Conservation (phyloP, 331 rosid genomes). For the Dryas integrifolia region DNA sequence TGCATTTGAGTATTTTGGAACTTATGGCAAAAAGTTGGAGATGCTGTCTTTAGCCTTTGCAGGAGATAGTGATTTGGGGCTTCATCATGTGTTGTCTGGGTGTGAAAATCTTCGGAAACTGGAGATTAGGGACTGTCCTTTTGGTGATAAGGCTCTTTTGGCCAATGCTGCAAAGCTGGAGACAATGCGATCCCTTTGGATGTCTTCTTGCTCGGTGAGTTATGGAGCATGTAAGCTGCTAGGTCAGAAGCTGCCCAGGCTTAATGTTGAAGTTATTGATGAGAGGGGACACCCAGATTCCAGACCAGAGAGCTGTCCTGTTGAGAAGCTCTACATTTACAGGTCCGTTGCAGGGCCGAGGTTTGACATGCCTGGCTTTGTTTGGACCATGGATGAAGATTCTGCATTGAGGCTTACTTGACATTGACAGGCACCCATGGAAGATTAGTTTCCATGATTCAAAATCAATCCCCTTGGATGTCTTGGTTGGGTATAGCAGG, state of each 20-base stretch:
- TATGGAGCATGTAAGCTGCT: slow-evolving; percentile 88
- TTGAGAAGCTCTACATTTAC: slow-evolving; percentile 83
- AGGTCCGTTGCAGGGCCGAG: slow-evolving; percentile 73
- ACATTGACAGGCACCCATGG: slow-evolving; percentile 17
- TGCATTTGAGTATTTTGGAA: slow-evolving; percentile 73
- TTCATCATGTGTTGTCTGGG: slow-evolving; percentile 78
- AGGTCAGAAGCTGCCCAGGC: slow-evolving; percentile 84
- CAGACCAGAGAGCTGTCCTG: slow-evolving; percentile 67
- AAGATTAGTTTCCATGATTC: slow-evolving; percentile 5
- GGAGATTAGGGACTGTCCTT: slow-evolving; percentile 95
- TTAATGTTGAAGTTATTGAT: slow-evolving; percentile 95
- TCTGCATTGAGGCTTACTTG: slow-evolving; percentile 41
- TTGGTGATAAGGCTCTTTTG: slow-evolving; percentile 94
- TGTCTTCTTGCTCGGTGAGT: slow-evolving; percentile 92
- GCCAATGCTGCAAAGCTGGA: slow-evolving; percentile 98
- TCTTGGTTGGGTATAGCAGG: slow-evolving; percentile 39
- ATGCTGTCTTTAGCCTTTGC: slow-evolving; percentile 96
- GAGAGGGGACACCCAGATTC: slow-evolving; percentile 81
- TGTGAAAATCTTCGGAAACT: slow-evolving; percentile 85
- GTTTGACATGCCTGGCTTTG: slow-evolving; percentile 70
- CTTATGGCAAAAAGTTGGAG: slow-evolving; percentile 75
- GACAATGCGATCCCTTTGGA: slow-evolving; percentile 99
- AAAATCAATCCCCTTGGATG: slow-evolving; percentile 18
- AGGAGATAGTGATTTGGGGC: slow-evolving; percentile 85
- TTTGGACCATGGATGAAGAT: slow-evolving; percentile 64